Evolutionary conservation across 2,329 filamentous ascomycete genomes (phyloP).

Genomic region (Aureobasidium leucospermi): DNA sequence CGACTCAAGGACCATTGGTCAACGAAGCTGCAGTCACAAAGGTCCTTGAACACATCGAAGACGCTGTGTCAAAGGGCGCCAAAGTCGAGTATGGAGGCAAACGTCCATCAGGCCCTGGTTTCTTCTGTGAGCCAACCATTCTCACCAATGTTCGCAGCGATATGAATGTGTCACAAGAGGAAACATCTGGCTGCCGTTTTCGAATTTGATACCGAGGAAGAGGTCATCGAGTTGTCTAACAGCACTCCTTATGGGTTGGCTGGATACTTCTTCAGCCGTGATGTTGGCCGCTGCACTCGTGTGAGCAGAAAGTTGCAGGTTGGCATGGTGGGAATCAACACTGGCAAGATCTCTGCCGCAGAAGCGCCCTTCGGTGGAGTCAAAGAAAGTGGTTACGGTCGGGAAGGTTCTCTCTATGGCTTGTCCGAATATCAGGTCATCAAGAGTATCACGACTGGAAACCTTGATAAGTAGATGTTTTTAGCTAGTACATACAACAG

Average conservation of each 20-base stretch:
- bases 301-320: constrained; percentile 65
- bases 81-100: constrained; percentile 29
- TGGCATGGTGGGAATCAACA: constrained; percentile 69
- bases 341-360: constrained; percentile 42
- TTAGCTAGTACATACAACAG: too few species aligned
- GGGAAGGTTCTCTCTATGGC: too few species aligned
- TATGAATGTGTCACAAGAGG: constrained; percentile 79
- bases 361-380: constrained; percentile 37
- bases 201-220: constrained; percentile 78
- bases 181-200: constrained; percentile 93
- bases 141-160: constrained; percentile 77
- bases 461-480: too few species aligned
- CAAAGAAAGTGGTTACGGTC: constrained; percentile 24
- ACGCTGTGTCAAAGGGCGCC: too few species aligned
- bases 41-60: too few species aligned
- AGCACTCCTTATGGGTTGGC: constrained; percentile 77
- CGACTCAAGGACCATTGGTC: constrained; percentile 26
- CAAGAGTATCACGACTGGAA: too few species aligned
- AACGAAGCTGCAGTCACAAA: too few species aligned
- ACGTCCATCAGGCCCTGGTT: constrained; percentile 67
- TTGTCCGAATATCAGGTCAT: too few species aligned
- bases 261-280: constrained; percentile 80
- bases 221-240: constrained; percentile 82
- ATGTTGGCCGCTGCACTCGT: constrained; percentile 51
- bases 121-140: constrained; percentile 88